These are phyloP conservation scores for Garcileccinum viscosum DNA, from an alignment of 1,284 basidiomycete species.

Conservation along the genomic window DNA sequence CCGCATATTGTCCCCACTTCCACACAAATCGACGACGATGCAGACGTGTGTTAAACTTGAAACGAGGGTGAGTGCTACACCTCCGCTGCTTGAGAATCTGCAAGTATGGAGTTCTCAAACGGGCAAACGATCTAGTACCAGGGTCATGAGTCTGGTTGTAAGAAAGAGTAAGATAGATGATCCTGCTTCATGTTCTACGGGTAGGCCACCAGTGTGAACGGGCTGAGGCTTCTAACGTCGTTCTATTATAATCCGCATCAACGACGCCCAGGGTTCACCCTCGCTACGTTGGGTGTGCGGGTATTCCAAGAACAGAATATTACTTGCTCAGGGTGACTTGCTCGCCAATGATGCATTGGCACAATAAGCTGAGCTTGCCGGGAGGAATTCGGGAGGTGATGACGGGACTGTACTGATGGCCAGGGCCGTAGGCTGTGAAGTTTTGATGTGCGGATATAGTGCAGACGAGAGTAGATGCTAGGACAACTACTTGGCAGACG, in stretches of 20 bases:
- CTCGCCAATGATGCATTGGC: neutral
- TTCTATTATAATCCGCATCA: neutral
- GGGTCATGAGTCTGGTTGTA: no score
- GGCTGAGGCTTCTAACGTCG: neutral
- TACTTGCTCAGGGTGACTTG: neutral
- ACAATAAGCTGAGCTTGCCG: neutral
- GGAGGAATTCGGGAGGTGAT: neutral
- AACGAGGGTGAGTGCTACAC: neutral
- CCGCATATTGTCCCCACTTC: neutral
- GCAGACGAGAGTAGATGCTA: no score
- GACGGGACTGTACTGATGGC: neutral
- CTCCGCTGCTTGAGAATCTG: neutral
- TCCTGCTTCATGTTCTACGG: neutral
- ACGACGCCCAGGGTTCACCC: neutral
- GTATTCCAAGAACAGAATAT: neutral
- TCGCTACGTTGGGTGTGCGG: neutral
- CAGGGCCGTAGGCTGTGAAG: neutral
- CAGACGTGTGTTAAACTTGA: neutral
- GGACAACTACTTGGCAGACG: neutral
- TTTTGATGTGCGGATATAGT: neutral
- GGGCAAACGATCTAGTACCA: neutral
- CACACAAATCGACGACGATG: neutral
- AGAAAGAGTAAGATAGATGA: no score
- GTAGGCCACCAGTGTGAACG: neutral
- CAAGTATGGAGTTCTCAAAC: neutral